Evolutionary conservation across 805 yeast species (phyloP), one percentile per base, ranked within the genome.

Genomic region (Candida tibetensis): DNA sequence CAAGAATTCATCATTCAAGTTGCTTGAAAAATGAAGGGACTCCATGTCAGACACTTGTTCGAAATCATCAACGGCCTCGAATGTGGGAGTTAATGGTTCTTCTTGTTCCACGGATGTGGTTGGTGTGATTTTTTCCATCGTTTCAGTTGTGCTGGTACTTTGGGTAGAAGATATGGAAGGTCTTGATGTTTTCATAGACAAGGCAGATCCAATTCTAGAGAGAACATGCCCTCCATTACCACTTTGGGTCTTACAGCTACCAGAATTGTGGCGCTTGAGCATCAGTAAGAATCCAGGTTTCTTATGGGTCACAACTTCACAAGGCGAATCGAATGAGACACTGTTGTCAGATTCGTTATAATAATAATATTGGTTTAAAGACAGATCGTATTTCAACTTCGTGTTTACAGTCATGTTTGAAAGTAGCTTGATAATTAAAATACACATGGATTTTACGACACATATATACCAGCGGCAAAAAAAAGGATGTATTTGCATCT

Each of bases 1-100:
- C 16, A 61, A 45, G 45, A 48, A 61, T 23, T 58, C 62, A 33
- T 64, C 68, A 39, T 60, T 62, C 21, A 51, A 45, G 18, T 16
- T 5, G 28, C 21, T 4, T 22, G 12, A 9, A 32, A 30, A 26
- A 17, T 14, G 19, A 25, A 22, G 21, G 31, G 29, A 28, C n/a
- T 21, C 9, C 28, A 17, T 14, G 22, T 25, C 30, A 12, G 36
- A 17, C 5, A 19, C 8, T 4, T 13, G 29, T 7, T 37, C 42
- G 27, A 17, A 16, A 17, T 17, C 14, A 4, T 28, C 36, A 10
- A 7, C 9, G 25, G 25, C 25, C 17, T 15, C 18, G 21, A 27
- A 34, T 17, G 23, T 13, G 16, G 15, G 34, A 14, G 29, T 25
- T 21, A 4, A 37, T 8, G 27, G 23, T 17, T 8, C 29, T 15